Evolutionary conservation across 805 yeast genomes (phyloP), one percentile per base, ranked within the genome.

Genomic region (Nakazawaea wyomingensis): DNA sequence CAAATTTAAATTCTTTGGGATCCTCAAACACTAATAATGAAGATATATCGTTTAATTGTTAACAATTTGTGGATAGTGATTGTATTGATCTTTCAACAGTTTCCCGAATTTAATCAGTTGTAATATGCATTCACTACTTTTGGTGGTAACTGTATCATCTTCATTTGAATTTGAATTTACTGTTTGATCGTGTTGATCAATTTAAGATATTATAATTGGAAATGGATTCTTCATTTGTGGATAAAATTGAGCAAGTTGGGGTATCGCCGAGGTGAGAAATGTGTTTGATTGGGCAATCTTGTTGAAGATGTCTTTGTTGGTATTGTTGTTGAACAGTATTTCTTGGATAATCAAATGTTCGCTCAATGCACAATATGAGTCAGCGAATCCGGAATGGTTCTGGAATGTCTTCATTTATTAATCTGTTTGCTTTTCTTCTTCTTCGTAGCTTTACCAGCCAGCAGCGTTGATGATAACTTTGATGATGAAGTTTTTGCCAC

Each of bases 331-430:
- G n/a, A 41, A 47, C 45, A 45, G 47, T 24, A 43, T 47, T 20
- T 48, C 53, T 37, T 68, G 70, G 16, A 54, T 48, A 8, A 51
- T 49, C 24, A 73, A 50, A 48, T 80, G 87, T 29, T 62, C 56
- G 18, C 67, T 59, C 45, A 82, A 74, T 0, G 78, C 74, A 45
- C 65, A 65, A 2, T 78, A 73, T 3, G 78, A 72, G 43, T 76
- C 77, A 24, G 68, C 65, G 50, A 69, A 74, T 3, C 88, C 88
- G 42, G 71, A 69, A 52, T 79, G 77, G 14, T 70, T 36, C 44
- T 13, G 57, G 54, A 4, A 58, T 46, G 21, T 58, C 59, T 43
- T 54, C 27, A 35, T 44, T 41, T 21, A n/a, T n/a, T n/a, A n/a
- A n/a, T n/a, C n/a, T n/a, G n/a, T n/a, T n/a, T 36, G 24, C 14